Conservation (phyloP, 228 moss, liverwort and hornwort genomes). For the Sphagnum fallax region DNA sequence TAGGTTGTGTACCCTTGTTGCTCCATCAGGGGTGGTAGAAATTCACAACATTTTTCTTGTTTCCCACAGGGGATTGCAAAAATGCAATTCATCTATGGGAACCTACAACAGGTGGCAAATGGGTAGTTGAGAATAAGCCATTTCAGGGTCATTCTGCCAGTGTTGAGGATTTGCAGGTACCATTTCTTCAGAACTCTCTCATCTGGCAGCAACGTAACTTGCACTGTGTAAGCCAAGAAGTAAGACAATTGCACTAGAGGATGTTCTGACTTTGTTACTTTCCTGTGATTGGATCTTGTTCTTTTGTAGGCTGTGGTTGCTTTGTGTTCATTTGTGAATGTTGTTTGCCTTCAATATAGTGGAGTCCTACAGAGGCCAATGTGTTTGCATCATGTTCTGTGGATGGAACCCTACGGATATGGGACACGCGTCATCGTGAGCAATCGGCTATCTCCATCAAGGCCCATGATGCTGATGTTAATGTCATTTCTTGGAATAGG, state of each 20-base stretch:
- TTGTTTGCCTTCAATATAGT: constrained; percentile 21
- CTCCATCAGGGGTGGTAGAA: no score
- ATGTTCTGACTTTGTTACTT: neutral
- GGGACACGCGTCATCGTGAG: constrained; percentile 73
- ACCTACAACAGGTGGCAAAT: constrained; percentile 73
- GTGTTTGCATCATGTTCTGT: constrained; percentile 96
- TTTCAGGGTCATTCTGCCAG: constrained; percentile 65
- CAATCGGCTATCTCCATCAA: constrained; percentile 72
- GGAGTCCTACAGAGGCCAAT: constrained; percentile 93
- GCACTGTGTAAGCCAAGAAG: neutral
- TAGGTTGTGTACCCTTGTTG: no score
- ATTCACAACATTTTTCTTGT: neutral
- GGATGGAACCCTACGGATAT: constrained; percentile 76
- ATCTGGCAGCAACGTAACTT: neutral
- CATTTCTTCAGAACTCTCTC: constrained; percentile 3
- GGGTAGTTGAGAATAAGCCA: constrained; percentile 72
- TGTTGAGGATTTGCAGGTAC: constrained; percentile 96
- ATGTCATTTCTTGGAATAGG: constrained; percentile 99
- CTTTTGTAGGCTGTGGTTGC: no score
- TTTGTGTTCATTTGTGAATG: no score
- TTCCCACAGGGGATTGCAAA: constrained; percentile 76
- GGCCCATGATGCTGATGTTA: constrained; percentile 84
- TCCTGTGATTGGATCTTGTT: no score
- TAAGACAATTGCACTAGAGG: neutral
- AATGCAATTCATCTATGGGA: constrained; percentile 86